phyloP scores from a whole-genome alignment of 2,329 filamentous ascomycete genomes.

The Colletotrichum abscissum region DNA sequence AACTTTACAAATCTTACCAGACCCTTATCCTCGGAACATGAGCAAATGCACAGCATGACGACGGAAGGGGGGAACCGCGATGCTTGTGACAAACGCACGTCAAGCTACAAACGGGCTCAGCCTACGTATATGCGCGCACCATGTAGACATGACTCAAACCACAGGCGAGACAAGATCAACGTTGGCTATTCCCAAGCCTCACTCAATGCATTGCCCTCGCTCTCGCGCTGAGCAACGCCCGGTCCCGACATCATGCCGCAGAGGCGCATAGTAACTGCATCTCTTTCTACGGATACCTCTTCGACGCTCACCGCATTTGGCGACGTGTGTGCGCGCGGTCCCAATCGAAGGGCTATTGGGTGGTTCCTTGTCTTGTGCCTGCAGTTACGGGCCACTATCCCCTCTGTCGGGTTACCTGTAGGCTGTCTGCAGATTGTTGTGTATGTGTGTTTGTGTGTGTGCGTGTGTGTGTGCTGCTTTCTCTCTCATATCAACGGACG shows the following conservation, averaged over 20 bases:
- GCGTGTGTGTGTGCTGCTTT: neutral
- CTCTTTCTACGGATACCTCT: neutral
- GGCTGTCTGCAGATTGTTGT: neutral
- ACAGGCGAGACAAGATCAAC: neutral
- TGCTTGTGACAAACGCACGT: neutral
- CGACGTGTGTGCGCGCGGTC: conserved; percentile 8
- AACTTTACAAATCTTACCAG: neutral
- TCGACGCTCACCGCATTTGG: conserved; percentile 24
- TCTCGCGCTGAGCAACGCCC: neutral
- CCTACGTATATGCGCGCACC: neutral
- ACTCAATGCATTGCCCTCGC: conserved; percentile 1
- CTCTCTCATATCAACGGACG: neutral
- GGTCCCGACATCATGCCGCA: conserved; percentile 4
- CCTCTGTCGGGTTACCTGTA: conserved; percentile 29
- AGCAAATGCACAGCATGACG: neutral
- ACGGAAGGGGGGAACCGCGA: neutral
- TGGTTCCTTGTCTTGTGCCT: conserved; percentile 18
- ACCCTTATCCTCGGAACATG: neutral
- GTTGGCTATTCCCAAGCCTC: neutral
- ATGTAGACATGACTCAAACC: conserved; percentile 29
- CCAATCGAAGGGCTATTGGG: conserved; percentile 22
- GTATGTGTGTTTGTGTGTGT: neutral
- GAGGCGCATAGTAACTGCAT: neutral
- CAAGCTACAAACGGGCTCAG: neutral
- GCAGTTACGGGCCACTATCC: conserved; percentile 29